Conservation (phyloP, 2,329 filamentous ascomycete species). For the Trichoderma polysporum region DNA sequence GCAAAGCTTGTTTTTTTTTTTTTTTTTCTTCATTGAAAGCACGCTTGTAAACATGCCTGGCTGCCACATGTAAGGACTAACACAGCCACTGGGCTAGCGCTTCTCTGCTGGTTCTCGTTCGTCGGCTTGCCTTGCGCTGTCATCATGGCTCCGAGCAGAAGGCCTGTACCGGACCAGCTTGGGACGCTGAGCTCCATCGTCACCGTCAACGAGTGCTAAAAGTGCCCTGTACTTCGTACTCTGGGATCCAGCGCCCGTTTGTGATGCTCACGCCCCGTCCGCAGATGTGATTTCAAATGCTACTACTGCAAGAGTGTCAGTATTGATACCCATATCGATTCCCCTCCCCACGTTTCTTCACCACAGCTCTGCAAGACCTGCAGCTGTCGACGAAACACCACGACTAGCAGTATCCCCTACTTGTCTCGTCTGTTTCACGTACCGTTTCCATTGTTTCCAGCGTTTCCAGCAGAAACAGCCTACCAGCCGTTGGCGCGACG, state of each 20-base stretch:
- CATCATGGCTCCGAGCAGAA: neutral
- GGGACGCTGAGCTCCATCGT: neutral
- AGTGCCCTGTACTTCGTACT: neutral
- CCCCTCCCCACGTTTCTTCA: neutral
- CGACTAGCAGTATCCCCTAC: too few relatives aligned
- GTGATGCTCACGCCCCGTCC: neutral
- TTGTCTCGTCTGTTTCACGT: neutral
- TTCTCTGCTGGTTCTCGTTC: neutral
- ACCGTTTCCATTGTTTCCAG: neutral
- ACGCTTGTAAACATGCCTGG: neutral
- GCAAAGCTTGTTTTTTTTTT: neutral
- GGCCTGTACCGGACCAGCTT: neutral
- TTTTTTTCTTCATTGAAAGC: too few relatives aligned
- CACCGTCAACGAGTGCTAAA: neutral
- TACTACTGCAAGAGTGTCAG: neutral
- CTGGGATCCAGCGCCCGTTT: neutral
- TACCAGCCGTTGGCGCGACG: neutral
- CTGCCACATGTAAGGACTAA: slow-evolving; percentile 1
- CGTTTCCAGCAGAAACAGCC: neutral
- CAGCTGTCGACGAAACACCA: too few relatives aligned
- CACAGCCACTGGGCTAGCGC: slow-evolving; percentile 1
- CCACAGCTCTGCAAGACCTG: neutral
- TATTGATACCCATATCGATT: neutral
- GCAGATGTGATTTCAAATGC: neutral
- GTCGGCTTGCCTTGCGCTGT: neutral